Evolutionary conservation across 805 yeast species (phyloP).

Genomic region (Pichia ethanolica): DNA sequence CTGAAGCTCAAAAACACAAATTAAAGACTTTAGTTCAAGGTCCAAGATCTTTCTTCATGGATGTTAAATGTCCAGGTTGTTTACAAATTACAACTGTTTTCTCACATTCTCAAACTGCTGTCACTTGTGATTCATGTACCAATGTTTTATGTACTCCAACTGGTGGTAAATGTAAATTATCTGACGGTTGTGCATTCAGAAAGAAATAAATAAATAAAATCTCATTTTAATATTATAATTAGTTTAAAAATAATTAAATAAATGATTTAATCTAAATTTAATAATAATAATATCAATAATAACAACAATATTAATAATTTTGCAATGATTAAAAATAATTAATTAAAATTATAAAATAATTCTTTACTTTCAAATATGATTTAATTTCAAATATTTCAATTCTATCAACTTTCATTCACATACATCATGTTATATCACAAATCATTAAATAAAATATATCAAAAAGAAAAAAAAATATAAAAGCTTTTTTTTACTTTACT

Average conservation of each 20-base stretch:
- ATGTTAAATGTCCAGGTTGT: slow-evolving; percentile 99
- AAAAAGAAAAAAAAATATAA: neutral
- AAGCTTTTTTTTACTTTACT: neutral
- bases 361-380: too few relatives aligned
- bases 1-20: slow-evolving; percentile 97
- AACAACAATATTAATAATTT: too few relatives aligned
- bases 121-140: slow-evolving; percentile 97
- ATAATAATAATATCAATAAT: too few relatives aligned
- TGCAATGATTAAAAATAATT: too few relatives aligned
- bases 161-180: slow-evolving; percentile 99
- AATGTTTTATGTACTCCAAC: slow-evolving; percentile 98
- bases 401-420: neutral
- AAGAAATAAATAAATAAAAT: slow-evolving; percentile 62
- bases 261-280: too few relatives aligned
- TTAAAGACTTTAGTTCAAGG: slow-evolving; percentile 93
- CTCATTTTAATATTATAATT: neutral
- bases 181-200: slow-evolving; percentile 99
- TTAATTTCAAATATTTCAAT: neutral
- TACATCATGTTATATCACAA: neutral
- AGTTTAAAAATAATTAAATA: neutral
- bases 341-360: too few relatives aligned
- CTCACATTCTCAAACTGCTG: slow-evolving; percentile 99
- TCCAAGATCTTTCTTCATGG: slow-evolving; percentile 99
- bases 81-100: slow-evolving; percentile 97
- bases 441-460: neutral